phyloP scores from a whole-genome alignment of 2,329 filamentous ascomycete species.

The Colletotrichum costaricense region DNA sequence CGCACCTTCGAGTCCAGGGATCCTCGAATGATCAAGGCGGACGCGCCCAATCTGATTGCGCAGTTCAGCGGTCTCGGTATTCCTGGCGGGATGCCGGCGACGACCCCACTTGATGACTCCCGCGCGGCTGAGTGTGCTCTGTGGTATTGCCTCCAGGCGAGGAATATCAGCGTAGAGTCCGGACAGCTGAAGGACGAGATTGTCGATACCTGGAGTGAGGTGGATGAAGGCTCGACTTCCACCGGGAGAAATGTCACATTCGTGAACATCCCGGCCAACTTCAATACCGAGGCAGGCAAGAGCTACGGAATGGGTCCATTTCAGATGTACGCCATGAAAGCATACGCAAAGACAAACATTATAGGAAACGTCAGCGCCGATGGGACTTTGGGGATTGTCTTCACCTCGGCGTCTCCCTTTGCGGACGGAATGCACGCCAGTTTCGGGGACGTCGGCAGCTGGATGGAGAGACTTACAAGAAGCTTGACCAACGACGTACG shows the following conservation, averaged over 20 bases:
- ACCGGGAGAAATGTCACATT: background rate
- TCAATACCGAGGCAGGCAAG: background rate
- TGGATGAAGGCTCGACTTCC: background rate
- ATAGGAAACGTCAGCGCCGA: conserved; percentile 3
- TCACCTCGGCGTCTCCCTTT: background rate
- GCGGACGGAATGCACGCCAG: background rate
- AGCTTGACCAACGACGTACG: conserved; percentile 7
- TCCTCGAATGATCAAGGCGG: background rate
- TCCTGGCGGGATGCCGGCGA: background rate
- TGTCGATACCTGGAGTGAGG: conserved; percentile 42
- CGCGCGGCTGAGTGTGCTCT: conserved; percentile 45
- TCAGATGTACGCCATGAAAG: background rate
- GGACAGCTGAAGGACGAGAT: conserved; percentile 42
- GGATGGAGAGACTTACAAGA: background rate
- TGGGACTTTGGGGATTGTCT: background rate
- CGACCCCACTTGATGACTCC: conserved; percentile 11
- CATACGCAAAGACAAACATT: background rate
- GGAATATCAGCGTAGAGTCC: conserved; percentile 42
- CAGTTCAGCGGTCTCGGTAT: conserved; percentile 6
- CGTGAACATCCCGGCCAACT: background rate
- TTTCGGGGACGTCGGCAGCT: background rate
- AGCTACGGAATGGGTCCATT: background rate
- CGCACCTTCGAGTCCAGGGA: background rate
- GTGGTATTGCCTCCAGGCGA: conserved; percentile 50
- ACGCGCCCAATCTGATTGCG: conserved; percentile 18